Percentiles rank a stretch among this genome's conserved stretches.
Conservation (phyloP, 164 flowering plant genomes). For the Magnolia officinalis region DNA sequence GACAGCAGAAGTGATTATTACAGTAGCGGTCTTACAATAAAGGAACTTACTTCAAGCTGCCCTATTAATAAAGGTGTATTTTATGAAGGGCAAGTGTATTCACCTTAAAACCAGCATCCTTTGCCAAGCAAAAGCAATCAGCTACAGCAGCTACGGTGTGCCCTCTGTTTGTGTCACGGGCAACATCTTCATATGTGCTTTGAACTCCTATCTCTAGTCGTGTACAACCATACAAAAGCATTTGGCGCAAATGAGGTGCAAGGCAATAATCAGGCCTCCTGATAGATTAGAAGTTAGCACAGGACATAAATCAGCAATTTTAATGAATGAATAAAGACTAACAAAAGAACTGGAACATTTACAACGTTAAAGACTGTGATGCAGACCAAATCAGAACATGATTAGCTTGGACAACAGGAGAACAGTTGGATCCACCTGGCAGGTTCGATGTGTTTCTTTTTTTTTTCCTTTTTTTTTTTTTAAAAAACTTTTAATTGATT, state of each 20-base stretch:
- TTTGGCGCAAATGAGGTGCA: constrained; percentile 94
- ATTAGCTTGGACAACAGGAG: not conserved
- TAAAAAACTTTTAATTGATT: no score
- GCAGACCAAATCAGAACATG: not conserved
- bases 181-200: constrained; percentile 99
- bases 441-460: no score
- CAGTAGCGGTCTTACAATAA: no score
- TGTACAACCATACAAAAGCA: constrained; percentile 97
- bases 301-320: not conserved
- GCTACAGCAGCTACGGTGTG: constrained; percentile 99
- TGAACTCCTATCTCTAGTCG: constrained; percentile 97
- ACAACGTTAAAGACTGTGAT: no score
- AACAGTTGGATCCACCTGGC: not conserved
- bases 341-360: not conserved
- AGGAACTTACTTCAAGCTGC: no score
- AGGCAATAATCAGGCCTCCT: constrained; percentile 99
- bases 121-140: constrained; percentile 97
- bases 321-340: not conserved
- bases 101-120: constrained; percentile 99
- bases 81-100: not conserved
- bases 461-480: no score
- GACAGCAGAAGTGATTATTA: no score
- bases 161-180: constrained; percentile 95
- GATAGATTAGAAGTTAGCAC: constrained; percentile 2
- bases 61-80: no score